Base-by-base conservation (phyloP, 1,284 basidiomycete genomes). In the Tilletia indica region DNA sequence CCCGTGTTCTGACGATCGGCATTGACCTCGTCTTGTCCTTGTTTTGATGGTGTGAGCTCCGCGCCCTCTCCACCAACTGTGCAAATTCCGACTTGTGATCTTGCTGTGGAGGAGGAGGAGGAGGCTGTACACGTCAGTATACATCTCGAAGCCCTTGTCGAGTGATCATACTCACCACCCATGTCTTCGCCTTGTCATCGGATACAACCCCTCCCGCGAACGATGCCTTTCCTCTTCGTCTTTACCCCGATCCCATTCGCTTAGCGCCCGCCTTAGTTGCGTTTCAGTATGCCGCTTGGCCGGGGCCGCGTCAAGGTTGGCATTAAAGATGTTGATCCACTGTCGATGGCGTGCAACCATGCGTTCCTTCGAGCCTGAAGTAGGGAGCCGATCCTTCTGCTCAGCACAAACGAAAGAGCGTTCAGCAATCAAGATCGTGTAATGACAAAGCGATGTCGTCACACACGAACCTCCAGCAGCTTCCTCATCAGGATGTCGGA, bases 311-410 rank as follows among this genome's bases (percentile, higher is more conserved):
- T 83, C 82, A 12, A 83, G 74, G 48, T 83, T 83, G 49, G 78
- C 80, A 68, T 83, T 83, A 71, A 75, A 83, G 25, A 82, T 68
- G 68, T 82, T 82, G 69, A 83, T 70, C 80, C 80, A 83, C 38
- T 82, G 79, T 2, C 80, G 75, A 58, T 82, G 81, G 1, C 82
- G 71, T 61, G 81, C 78, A 8, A 78, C 68, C 48, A 81, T 48
- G 45, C 72, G 74, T 34, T 80, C 80, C 5, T 73, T 73, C 21
- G 71, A 69, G 5, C 82, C 82, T 8, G 72, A 58, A 3, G 74
- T 74, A 2, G 78, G 71, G 0, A 83, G 71, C 5, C 73, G 71
- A 16, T 71, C 68, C 2, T 77, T 73, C 42, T 74, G 19, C 21
- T 31, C 25, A 58, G 12, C 6, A 4, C 11, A 4, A 34, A 31